Percentiles rank a stretch among this genome's conserved stretches.
These are phyloP conservation scores for Aspergillus bertholletiae DNA, from an alignment of 495 filamentous ascomycete genomes.

Conservation along the genomic window DNA sequence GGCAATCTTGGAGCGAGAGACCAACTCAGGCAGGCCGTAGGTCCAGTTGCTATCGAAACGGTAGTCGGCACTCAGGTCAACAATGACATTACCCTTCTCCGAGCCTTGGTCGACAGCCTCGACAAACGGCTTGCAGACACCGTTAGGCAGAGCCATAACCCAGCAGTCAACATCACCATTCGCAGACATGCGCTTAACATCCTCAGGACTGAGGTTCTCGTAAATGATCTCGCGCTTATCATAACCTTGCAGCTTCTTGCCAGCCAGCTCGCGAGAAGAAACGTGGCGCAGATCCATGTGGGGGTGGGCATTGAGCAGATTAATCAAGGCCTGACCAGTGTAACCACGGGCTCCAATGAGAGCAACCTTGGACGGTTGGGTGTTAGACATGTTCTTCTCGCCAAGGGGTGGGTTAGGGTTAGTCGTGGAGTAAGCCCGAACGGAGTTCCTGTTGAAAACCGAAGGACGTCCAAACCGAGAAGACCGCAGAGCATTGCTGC, in stretches of 20 bases:
- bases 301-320: slow-evolving; percentile 85
- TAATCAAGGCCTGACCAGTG: slow-evolving; percentile 91
- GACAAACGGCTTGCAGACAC: slow-evolving; percentile 93
- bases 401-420: slow-evolving; percentile 99
- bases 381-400: slow-evolving; percentile 83
- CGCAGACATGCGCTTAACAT: slow-evolving; percentile 86
- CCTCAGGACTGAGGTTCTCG: slow-evolving; percentile 85
- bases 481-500: slow-evolving; percentile 40
- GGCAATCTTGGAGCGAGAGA: slow-evolving; percentile 71
- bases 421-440: slow-evolving; percentile 62
- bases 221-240: slow-evolving; percentile 91
- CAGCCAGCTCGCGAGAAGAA: slow-evolving; percentile 89
- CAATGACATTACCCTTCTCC: slow-evolving; percentile 71
- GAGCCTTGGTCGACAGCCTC: slow-evolving; percentile 80
- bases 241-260: slow-evolving; percentile 88
- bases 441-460: slow-evolving; percentile 25
- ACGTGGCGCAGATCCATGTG: slow-evolving; percentile 92
- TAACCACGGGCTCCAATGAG: slow-evolving; percentile 95
- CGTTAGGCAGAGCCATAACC: slow-evolving; percentile 98
- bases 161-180: slow-evolving; percentile 94
- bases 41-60: slow-evolving; percentile 89
- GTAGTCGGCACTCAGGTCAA: slow-evolving; percentile 94
- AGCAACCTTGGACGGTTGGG: slow-evolving; percentile 75
- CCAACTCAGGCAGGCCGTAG: slow-evolving; percentile 90
- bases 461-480: slow-evolving; percentile 28